Percentiles rank a stretch among this genome's conserved stretches.
phyloP scores from a whole-genome alignment of 164 flowering plant species.

The Saururus chinensis region DNA sequence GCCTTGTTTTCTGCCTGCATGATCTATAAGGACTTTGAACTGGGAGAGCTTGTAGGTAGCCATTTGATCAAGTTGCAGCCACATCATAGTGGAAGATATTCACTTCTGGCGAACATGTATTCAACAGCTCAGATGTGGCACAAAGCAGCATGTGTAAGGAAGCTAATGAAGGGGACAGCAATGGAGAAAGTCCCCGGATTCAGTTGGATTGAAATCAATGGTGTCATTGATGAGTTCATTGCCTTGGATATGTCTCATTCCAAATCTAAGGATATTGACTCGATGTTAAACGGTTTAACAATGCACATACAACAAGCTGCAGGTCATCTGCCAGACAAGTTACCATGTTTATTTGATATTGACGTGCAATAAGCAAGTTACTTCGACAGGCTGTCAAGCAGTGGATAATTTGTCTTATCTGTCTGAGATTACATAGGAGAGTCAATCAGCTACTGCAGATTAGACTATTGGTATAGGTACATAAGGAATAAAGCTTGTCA shows the following conservation, averaged over 20 bases:
- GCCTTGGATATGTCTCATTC: constrained; percentile 11
- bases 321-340: constrained; percentile 1
- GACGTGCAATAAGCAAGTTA: constrained; percentile 1
- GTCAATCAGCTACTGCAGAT: background rate
- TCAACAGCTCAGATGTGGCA: background rate
- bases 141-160: background rate
- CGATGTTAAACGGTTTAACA: constrained; percentile 10
- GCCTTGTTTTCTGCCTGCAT: constrained; percentile 5
- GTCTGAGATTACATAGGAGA: background rate
- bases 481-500: background rate
- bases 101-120: constrained; percentile 1
- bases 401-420: background rate
- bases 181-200: background rate
- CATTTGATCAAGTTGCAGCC: constrained; percentile 5
- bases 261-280: constrained; percentile 6
- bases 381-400: background rate
- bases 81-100: background rate
- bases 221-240: constrained; percentile 19
- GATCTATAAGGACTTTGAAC: constrained; percentile 1
- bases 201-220: constrained; percentile 11
- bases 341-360: background rate
- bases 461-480: background rate
- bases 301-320: constrained; percentile 4
- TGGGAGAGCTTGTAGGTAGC: background rate
- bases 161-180: constrained; percentile 3